Evolutionary conservation across 768 basidiomycete genomes (phyloP).

Genomic region (Favolaschia claudopus): DNA sequence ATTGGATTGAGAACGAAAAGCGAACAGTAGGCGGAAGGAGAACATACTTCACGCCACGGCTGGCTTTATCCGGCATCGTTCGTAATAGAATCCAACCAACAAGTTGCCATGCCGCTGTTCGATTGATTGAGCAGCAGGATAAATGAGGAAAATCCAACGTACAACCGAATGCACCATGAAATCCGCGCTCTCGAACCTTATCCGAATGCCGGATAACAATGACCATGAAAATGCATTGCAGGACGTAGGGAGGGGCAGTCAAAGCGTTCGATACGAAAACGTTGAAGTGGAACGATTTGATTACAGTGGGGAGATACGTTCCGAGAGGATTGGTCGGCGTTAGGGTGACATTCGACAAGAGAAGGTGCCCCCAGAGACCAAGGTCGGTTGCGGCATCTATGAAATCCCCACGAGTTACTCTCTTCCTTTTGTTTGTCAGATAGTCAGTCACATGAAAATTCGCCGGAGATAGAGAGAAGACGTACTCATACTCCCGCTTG

Average conservation of each 20-base stretch:
- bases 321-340: slow-evolving; percentile 46
- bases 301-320: slow-evolving; percentile 48
- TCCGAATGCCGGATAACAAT: slow-evolving; percentile 42
- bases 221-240: slow-evolving; percentile 44
- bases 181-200: slow-evolving; percentile 41
- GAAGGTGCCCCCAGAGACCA: slow-evolving; percentile 45
- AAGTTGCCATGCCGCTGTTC: slow-evolving; percentile 45
- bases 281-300: slow-evolving; percentile 47
- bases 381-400: slow-evolving; percentile 45
- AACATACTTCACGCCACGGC: slow-evolving; percentile 38
- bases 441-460: no score
- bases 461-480: not conserved
- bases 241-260: slow-evolving; percentile 46
- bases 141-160: not conserved
- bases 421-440: no score
- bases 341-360: slow-evolving; percentile 43
- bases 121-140: not conserved
- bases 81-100: slow-evolving; percentile 47
- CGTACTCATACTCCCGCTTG: slow-evolving; percentile 47
- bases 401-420: slow-evolving; percentile 43
- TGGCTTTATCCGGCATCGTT: slow-evolving; percentile 35
- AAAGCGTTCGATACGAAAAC: slow-evolving; percentile 46
- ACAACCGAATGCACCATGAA: slow-evolving; percentile 46
- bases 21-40: not conserved
- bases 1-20: not conserved